phyloP scores from a whole-genome alignment of 2,329 filamentous ascomycete genomes.

The Fusarium irregulare region DNA sequence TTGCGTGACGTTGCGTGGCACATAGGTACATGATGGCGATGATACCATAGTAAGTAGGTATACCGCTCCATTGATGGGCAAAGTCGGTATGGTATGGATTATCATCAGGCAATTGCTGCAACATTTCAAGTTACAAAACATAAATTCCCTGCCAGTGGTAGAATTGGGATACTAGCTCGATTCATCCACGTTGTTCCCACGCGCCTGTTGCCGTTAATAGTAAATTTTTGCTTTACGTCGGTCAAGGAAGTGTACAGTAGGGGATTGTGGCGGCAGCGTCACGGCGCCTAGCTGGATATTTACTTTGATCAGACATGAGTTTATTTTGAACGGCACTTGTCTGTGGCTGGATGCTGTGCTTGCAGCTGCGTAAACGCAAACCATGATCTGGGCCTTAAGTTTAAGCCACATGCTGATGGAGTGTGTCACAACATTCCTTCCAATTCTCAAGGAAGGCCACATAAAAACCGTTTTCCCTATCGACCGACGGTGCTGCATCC shows the following conservation, averaged over 20 bases:
- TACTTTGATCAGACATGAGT: conserved; percentile 3
- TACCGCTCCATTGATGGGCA: conserved; percentile 2
- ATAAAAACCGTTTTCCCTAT: conserved; percentile 20
- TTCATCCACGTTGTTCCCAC: conserved; percentile 19
- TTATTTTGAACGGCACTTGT: conserved; percentile 13
- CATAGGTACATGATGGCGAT: conserved; percentile 11
- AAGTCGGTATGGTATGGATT: conserved; percentile 16
- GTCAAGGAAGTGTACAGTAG: background rate
- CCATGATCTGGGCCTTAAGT: conserved; percentile 22
- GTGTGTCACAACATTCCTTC: conserved; percentile 29
- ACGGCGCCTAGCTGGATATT: conserved; percentile 6
- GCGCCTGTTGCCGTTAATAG: conserved; percentile 5
- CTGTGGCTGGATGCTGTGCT: conserved; percentile 3
- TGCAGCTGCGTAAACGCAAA: conserved; percentile 4
- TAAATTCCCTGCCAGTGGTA: conserved; percentile 6
- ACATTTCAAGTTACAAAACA: background rate
- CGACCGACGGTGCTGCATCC: conserved; percentile 1
- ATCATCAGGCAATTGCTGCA: conserved; percentile 23
- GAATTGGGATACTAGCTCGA: background rate
- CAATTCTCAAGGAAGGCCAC: conserved; percentile 8
- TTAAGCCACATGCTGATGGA: conserved; percentile 26
- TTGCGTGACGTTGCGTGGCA: conserved; percentile 11
- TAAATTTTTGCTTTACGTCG: background rate
- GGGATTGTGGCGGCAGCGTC: conserved; percentile 10
- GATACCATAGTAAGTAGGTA: background rate